Conservation (phyloP, 2,329 filamentous ascomycete genomes). For the Monilinia vaccinii-corymbosi region DNA sequence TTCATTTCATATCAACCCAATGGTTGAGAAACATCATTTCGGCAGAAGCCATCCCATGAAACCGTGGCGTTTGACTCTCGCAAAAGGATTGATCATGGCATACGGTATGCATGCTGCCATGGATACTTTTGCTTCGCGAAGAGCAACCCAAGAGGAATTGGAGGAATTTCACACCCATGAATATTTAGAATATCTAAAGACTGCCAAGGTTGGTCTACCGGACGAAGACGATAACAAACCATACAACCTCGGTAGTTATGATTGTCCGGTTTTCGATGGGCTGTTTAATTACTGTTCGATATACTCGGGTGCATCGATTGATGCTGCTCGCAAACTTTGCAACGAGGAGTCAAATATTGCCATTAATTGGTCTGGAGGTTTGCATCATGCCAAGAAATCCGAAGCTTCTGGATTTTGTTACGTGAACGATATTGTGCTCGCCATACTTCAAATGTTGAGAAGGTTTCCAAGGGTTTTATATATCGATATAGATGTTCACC, state of each 20-base stretch:
- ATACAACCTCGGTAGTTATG: constrained; percentile 82
- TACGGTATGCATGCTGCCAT: constrained; percentile 96
- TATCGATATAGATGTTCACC: constrained; percentile 89
- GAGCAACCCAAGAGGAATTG: constrained; percentile 81
- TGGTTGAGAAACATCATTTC: constrained; percentile 95
- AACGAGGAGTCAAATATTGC: constrained; percentile 87
- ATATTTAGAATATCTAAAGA: constrained; percentile 82
- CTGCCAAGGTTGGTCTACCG: constrained; percentile 55
- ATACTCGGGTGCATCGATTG: constrained; percentile 82
- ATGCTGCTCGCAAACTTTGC: constrained; percentile 82
- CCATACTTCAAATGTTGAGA: constrained; percentile 78
- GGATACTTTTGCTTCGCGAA: constrained; percentile 81
- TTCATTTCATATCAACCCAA: constrained; percentile 90
- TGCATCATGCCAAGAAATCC: constrained; percentile 92
- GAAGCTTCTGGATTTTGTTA: constrained; percentile 97
- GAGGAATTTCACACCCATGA: constrained; percentile 78
- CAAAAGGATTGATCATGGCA: constrained; percentile 86
- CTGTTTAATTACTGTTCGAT: constrained; percentile 92
- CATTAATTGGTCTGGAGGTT: constrained; percentile 92
- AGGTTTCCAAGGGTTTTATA: constrained; percentile 81
- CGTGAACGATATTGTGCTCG: constrained; percentile 96
- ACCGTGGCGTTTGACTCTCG: constrained; percentile 90
- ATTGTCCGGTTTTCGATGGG: constrained; percentile 94
- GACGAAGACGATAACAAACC: constrained; percentile 54
- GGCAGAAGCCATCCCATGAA: constrained; percentile 98